A percentile compares a stretch with the other conserved stretches of the same genome.
Conservation (phyloP, 2,329 filamentous ascomycete genomes). For the Tolypocladium endophyticum region DNA sequence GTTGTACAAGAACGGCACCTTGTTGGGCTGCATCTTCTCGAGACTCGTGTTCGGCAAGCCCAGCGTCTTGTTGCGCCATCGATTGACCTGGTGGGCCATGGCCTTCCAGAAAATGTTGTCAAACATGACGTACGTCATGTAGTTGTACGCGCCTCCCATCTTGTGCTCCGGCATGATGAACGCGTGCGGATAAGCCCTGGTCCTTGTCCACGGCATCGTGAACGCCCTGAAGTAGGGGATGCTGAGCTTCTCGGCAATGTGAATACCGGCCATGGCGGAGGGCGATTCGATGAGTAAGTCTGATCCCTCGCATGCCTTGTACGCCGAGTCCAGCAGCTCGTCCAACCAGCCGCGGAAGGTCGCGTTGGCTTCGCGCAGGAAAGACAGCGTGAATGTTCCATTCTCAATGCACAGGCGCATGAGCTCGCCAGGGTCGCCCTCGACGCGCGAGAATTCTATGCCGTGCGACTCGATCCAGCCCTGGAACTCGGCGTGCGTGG, state of each 20-base stretch:
- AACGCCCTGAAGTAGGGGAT: conserved; percentile 97
- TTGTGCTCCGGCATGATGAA: conserved; percentile 90
- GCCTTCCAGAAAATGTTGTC: conserved; percentile 96
- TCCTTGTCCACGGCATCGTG: conserved; percentile 97
- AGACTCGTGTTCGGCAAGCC: conserved; percentile 70
- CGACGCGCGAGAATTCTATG: conserved; percentile 82
- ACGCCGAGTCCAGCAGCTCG: conserved; percentile 71
- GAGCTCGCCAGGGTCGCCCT: conserved; percentile 83
- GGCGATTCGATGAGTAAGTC: conserved; percentile 93
- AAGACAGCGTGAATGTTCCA: conserved; percentile 90
- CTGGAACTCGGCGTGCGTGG: conserved; percentile 84
- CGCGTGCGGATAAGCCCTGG: conserved; percentile 88
- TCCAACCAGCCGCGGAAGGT: conserved; percentile 96
- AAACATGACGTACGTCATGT: conserved; percentile 91
- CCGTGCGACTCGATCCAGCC: conserved; percentile 86
- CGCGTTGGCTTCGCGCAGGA: conserved; percentile 74
- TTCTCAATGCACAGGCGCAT: conserved; percentile 96
- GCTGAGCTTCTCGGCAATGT: conserved; percentile 84
- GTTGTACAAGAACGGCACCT: conserved; percentile 97
- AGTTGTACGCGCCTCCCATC: conserved; percentile 92
- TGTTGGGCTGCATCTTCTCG: conserved; percentile 89
- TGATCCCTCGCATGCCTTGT: conserved; percentile 71
- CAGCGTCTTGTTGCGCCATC: conserved; percentile 77
- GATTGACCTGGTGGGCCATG: conserved; percentile 82
- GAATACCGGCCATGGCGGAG: conserved; percentile 93